phyloP scores from a whole-genome alignment of 2,329 filamentous ascomycete species.

The Remersonia thermophila region DNA sequence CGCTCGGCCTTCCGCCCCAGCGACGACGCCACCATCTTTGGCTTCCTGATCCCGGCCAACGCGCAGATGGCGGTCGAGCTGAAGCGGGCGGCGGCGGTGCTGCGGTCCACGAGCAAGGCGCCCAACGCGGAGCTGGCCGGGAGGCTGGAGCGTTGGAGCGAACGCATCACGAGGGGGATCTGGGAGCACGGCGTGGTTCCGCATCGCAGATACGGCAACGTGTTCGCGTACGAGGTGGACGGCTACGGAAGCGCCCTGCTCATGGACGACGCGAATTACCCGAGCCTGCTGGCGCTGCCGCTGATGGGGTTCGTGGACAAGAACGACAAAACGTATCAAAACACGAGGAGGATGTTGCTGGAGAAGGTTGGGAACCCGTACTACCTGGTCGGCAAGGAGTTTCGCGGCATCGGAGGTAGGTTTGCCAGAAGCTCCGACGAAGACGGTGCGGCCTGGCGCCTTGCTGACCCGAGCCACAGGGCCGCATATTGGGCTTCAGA shows the following conservation, averaged over 20 bases:
- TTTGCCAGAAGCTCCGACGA: no score
- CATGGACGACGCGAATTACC: conserved; percentile 86
- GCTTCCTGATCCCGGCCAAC: conserved; percentile 90
- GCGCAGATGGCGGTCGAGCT: conserved; percentile 93
- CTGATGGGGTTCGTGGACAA: conserved; percentile 60
- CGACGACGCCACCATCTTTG: conserved; percentile 87
- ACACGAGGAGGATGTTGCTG: conserved; percentile 70
- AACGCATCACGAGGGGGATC: conserved; percentile 60
- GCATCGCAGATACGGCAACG: conserved; percentile 61
- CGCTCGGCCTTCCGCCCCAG: conserved; percentile 89
- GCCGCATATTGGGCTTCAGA: conserved; percentile 65
- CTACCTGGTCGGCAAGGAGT: conserved; percentile 62
- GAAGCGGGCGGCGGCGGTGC: conserved; percentile 56
- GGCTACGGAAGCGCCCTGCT: conserved; percentile 71
- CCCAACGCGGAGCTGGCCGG: conserved; percentile 41
- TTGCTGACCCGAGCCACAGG: conserved; percentile 25
- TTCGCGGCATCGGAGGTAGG: conserved; percentile 78
- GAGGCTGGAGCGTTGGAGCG: conserved; percentile 44
- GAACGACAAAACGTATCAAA: conserved; percentile 64
- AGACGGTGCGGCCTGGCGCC: no score
- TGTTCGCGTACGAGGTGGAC: conserved; percentile 82
- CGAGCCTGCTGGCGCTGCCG: conserved; percentile 66
- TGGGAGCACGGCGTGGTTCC: conserved; percentile 73
- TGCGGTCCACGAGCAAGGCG: conserved; percentile 40
- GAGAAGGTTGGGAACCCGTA: conserved; percentile 74